A percentile compares a stretch with the other conserved stretches of the same genome.
phyloP scores from a whole-genome alignment of 352 stramenopile species.

The Discostella stelligera region DNA sequence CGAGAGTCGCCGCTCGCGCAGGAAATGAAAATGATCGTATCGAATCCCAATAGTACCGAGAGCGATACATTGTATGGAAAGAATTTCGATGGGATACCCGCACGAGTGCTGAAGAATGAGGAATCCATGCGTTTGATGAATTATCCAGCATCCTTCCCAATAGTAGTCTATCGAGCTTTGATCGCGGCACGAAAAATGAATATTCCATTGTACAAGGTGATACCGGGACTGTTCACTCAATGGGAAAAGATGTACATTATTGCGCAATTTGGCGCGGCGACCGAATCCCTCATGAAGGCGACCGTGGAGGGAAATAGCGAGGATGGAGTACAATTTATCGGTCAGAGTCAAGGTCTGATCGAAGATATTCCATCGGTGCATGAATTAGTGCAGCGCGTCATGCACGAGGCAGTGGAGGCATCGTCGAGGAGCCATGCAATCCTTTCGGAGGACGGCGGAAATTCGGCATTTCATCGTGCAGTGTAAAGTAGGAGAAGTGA shows the following conservation, averaged over 20 bases:
- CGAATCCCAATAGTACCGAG: conserved; percentile 47
- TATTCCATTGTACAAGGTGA: conserved; percentile 78
- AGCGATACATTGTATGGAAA: conserved; percentile 77
- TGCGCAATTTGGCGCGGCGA: conserved; percentile 81
- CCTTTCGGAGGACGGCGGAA: conserved; percentile 3
- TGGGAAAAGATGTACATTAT: conserved; percentile 82
- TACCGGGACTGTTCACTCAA: conserved; percentile 72
- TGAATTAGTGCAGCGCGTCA: conserved; percentile 67
- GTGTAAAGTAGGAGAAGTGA: background rate
- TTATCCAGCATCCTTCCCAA: conserved; percentile 44
- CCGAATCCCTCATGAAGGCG: conserved; percentile 68
- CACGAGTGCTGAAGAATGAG: conserved; percentile 69
- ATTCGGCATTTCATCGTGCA: background rate
- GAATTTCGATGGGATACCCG: conserved; percentile 82
- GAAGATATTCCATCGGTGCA: conserved; percentile 71
- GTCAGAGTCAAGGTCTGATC: conserved; percentile 79
- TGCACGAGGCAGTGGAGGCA: conserved; percentile 52
- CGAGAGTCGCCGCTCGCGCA: conserved; percentile 63
- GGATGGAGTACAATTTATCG: conserved; percentile 82
- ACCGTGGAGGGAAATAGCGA: conserved; percentile 76
- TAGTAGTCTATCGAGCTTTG: conserved; percentile 62
- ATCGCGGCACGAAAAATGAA: conserved; percentile 61
- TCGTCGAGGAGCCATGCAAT: conserved; percentile 20
- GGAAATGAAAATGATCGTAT: conserved; percentile 63
- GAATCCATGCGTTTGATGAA: conserved; percentile 47